Conservation (phyloP, 1,284 basidiomycete species). For the Wolfiporia cocos region DNA sequence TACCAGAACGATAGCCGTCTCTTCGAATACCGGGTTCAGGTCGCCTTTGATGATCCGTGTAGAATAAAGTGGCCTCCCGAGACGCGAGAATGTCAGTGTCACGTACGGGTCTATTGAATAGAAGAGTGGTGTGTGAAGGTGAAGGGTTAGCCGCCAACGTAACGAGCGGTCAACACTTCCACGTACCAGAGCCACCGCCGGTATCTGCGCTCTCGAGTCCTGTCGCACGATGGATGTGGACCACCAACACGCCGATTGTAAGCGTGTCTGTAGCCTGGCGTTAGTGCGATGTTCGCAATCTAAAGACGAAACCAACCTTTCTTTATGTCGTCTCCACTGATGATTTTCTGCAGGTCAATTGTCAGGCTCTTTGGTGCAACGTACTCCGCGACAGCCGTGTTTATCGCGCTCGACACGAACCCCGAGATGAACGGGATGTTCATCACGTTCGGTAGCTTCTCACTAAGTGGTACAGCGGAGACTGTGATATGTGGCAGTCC, state of each 20-base stretch:
- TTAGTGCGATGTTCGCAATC: not conserved
- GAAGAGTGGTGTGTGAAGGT: too few species aligned
- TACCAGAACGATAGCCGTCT: constrained; percentile 67
- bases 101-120: constrained; percentile 33
- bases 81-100: constrained; percentile 28
- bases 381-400: constrained; percentile 54
- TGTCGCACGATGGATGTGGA: constrained; percentile 62
- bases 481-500: constrained; percentile 75
- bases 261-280: constrained; percentile 45
- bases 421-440: constrained; percentile 73
- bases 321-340: constrained; percentile 52
- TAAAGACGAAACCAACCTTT: constrained; percentile 19
- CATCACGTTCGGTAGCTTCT: constrained; percentile 70
- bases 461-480: constrained; percentile 67
- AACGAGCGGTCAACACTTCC: too few species aligned
- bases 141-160: too few species aligned
- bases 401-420: constrained; percentile 74
- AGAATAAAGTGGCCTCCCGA: constrained; percentile 66
- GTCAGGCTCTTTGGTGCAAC: constrained; percentile 72
- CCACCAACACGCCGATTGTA: constrained; percentile 60
- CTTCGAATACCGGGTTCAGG: constrained; percentile 71
- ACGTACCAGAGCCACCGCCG: constrained; percentile 54
- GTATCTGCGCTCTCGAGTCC: constrained; percentile 59
- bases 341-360: constrained; percentile 65
- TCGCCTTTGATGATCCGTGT: constrained; percentile 67